phyloP scores from a whole-genome alignment of 192 early-diverging fungal genomes.

The Coemansia brasiliensis region DNA sequence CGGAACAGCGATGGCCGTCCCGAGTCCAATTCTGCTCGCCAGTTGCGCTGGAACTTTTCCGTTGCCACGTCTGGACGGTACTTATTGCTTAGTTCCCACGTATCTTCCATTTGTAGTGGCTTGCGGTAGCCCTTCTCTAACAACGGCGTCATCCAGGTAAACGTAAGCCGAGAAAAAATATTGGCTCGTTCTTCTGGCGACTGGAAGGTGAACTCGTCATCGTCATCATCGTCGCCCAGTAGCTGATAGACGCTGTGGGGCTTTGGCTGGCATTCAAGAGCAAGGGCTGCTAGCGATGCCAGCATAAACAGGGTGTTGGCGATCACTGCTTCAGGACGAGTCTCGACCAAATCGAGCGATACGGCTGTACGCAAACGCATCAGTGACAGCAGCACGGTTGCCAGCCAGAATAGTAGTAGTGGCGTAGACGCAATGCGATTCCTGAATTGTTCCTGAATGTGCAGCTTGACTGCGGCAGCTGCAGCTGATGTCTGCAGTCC shows the following conservation, averaged over 20 bases:
- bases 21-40: constrained; percentile 71
- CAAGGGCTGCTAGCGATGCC: constrained; percentile 34
- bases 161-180: constrained; percentile 80
- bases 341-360: constrained; percentile 10
- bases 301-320: constrained; percentile 20
- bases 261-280: constrained; percentile 38
- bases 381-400: constrained; percentile 23
- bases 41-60: constrained; percentile 68
- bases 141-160: constrained; percentile 88
- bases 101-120: constrained; percentile 76
- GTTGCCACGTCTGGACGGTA: constrained; percentile 70
- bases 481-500: constrained; percentile 31
- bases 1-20: constrained; percentile 68
- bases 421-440: constrained; percentile 36
- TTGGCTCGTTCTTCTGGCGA: constrained; percentile 79
- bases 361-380: constrained; percentile 42
- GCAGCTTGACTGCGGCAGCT: constrained; percentile 31
- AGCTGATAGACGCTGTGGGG: constrained; percentile 31
- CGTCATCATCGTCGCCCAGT: constrained; percentile 26
- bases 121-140: constrained; percentile 78
- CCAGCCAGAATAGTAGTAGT: constrained; percentile 54
- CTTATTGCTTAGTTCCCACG: constrained; percentile 67
- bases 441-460: constrained; percentile 35
- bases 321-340: constrained; percentile 9
- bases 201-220: constrained; percentile 11